Percentiles rank a stretch among this genome's conserved stretches.
Conservation (phyloP, 768 basidiomycete species). For the Lactarius sanguifluus region DNA sequence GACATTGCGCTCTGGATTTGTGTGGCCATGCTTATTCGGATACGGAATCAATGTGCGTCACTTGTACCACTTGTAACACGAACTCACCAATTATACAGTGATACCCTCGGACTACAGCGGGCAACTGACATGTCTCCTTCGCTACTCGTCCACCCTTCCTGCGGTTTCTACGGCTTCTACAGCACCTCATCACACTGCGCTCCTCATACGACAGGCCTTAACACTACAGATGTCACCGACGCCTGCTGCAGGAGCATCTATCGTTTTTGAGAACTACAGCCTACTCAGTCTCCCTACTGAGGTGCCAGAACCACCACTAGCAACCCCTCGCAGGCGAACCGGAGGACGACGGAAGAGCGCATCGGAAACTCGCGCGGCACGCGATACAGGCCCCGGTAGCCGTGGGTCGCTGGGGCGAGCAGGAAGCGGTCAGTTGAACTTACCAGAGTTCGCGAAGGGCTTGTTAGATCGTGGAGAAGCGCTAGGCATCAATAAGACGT, state of each 20-base stretch:
- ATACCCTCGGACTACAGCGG: constrained; percentile 84
- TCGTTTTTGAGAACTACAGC: constrained; percentile 81
- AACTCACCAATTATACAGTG: constrained; percentile 48
- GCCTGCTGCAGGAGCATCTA: constrained; percentile 70
- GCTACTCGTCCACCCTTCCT: constrained; percentile 67
- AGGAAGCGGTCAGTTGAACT: constrained; percentile 44
- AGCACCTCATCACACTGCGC: constrained; percentile 54
- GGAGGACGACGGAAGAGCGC: constrained; percentile 36
- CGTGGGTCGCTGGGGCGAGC: constrained; percentile 30
- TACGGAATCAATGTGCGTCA: constrained; percentile 79
- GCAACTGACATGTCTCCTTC: constrained; percentile 80
- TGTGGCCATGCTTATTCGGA: constrained; percentile 92
- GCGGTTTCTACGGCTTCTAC: constrained; percentile 37
- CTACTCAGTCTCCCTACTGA: constrained; percentile 72
- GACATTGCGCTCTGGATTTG: constrained; percentile 84
- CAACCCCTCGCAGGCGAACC: constrained; percentile 39
- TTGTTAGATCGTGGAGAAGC: constrained; percentile 75
- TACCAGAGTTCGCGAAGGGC: constrained; percentile 73
- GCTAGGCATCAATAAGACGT: constrained; percentile 79
- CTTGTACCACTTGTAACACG: neutral
- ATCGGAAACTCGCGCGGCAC: constrained; percentile 20
- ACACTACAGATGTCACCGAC: constrained; percentile 73
- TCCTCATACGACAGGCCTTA: constrained; percentile 83
- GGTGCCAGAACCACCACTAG: constrained; percentile 48
- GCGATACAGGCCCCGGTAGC: constrained; percentile 13